Conservation (phyloP, 352 stramenopile genomes). For the Globisporangium paroecandrum region DNA sequence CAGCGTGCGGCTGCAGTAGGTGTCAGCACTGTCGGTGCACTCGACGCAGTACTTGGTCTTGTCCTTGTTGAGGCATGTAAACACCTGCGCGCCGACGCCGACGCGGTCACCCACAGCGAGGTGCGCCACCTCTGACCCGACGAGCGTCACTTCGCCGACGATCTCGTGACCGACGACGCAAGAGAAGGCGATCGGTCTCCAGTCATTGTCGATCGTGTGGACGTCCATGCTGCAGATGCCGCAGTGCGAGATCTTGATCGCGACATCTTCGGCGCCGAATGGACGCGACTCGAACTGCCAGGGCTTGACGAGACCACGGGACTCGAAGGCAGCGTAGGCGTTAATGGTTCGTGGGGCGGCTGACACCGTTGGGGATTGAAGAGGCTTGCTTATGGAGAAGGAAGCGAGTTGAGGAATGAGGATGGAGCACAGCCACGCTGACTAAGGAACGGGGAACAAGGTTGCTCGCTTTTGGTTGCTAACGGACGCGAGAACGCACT, state of each 20-base stretch:
- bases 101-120: constrained; percentile 63
- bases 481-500: too few relatives aligned
- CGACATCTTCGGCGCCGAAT: constrained; percentile 38
- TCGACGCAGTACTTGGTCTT: constrained; percentile 36
- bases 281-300: constrained; percentile 45
- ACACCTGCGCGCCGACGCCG: neutral
- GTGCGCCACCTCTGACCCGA: constrained; percentile 42
- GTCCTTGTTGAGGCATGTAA: neutral
- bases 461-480: too few relatives aligned
- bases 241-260: constrained; percentile 61
- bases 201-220: constrained; percentile 46
- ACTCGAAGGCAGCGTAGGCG: constrained; percentile 34
- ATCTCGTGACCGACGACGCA: constrained; percentile 52
- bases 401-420: neutral
- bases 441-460: too few relatives aligned
- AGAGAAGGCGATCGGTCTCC: constrained; percentile 36
- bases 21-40: constrained; percentile 52
- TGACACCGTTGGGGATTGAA: neutral
- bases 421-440: too few relatives aligned
- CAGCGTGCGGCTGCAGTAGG: constrained; percentile 49
- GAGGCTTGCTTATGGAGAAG: neutral
- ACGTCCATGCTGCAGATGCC: constrained; percentile 56
- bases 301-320: constrained; percentile 23
- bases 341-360: constrained; percentile 34
- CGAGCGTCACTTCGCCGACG: constrained; percentile 39